Conservation (phyloP, 805 yeast genomes). For the Blastobotrys attinorum region DNA sequence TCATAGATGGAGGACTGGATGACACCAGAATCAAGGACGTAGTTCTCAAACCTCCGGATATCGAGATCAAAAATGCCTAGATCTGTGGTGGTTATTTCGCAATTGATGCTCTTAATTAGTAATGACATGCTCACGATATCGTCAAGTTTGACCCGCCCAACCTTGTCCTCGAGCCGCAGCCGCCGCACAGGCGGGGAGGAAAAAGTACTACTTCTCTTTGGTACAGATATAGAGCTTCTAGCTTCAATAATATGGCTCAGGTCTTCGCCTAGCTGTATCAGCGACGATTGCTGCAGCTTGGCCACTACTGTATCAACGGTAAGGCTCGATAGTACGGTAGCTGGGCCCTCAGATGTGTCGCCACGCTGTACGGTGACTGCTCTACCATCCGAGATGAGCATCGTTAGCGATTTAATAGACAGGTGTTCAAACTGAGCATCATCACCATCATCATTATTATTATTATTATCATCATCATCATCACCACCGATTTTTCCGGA, state of each 20-base stretch:
- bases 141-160: neutral
- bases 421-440: neutral
- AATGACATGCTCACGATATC: neutral
- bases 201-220: no score
- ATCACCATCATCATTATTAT: neutral
- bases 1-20: neutral
- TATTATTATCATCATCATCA: neutral
- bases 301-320: neutral
- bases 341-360: neutral
- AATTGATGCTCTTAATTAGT: neutral
- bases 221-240: no score
- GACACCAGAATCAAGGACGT: neutral
- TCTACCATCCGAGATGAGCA: neutral
- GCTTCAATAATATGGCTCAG: neutral
- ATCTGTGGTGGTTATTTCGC: neutral
- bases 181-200: neutral
- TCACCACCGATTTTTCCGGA: no score
- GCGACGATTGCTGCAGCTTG: neutral
- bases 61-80: conserved; percentile 3
- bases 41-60: neutral
- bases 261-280: neutral
- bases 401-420: neutral
- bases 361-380: neutral
- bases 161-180: neutral
- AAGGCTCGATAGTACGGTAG: neutral